Base-by-base conservation (phyloP, 257 asterid species). In the Jacaranda copaia region DNA sequence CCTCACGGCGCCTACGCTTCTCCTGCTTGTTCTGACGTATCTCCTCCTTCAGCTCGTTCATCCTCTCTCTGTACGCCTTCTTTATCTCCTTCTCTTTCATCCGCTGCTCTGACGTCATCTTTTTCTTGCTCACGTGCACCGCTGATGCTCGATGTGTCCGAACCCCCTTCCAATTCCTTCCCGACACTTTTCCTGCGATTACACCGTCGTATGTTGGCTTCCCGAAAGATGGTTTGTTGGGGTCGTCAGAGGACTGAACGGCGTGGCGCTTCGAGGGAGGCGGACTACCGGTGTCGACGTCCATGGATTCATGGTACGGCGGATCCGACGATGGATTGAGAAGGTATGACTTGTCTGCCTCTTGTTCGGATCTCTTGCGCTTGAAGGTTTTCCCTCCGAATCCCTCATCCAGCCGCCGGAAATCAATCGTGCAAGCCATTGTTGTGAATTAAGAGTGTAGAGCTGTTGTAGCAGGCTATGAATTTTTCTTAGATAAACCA, bases 381-480 rank as follows among this genome's bases (percentile, higher is more conserved):
- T 95, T 95, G 82, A 84, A 90, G 25, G 99, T 95, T 78, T 93
- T 93, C 4, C 98, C 98, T 39, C 98, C 98, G 76, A 93, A 87
- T 0, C 98, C 98, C 81, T 94, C 97, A 68, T 93, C 97, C 36
- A 95, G 85, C 75, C 82, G 61, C 73, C 99, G 89, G 78, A 95
- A 95, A 86, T 95, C 99, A 45, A 95, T 77, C 15, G 92, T 87
- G 82, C 98, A 95, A 10, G 98, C 99, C 99, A 95, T 95, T 66
- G 14, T 49, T 35, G 43, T 49, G 4, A 19, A 5, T 19, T n/a
- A 25, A 25, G 32, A 0, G 13, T 58, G 40, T 58, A 32, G n/a
- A 52, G 49, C 46, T 8, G 78, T n/a, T 15, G 19, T 4, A 8
- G 49, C 16, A 52, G 20, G 51, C 36, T 2, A 18, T 36, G 61